Percentiles rank a stretch among this genome's conserved stretches.
Evolutionary conservation across 2,329 filamentous ascomycete species (phyloP).

Genomic region (Fusarium anthophilum): DNA sequence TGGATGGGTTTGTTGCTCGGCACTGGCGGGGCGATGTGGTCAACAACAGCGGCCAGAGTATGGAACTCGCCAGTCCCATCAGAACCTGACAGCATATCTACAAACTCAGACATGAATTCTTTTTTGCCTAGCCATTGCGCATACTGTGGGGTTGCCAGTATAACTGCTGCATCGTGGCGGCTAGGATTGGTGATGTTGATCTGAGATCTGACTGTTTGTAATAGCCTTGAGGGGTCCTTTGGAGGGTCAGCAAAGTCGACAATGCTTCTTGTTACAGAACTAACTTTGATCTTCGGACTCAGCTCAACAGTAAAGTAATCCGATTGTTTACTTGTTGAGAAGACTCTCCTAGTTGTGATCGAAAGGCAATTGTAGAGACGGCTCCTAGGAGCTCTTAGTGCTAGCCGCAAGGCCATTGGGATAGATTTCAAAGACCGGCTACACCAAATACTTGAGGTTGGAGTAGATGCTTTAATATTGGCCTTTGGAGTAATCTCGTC

Average conservation of each 20-base stretch:
- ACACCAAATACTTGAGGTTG: neutral
- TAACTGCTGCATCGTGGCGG: constrained; percentile 55
- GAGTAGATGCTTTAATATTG: neutral
- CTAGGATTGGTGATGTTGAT: constrained; percentile 42
- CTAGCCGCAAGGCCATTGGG: constrained; percentile 38
- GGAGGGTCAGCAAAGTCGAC: constrained; percentile 4
- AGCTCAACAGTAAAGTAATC: constrained; percentile 38
- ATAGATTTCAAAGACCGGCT: neutral
- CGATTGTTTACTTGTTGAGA: constrained; percentile 24
- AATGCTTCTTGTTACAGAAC: neutral
- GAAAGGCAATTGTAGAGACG: constrained; percentile 21
- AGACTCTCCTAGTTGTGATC: constrained; percentile 31
- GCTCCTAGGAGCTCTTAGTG: constrained; percentile 33
- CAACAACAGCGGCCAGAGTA: constrained; percentile 65
- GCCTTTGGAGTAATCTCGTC: neutral
- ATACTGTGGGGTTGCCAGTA: constrained; percentile 61
- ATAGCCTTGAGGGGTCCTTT: constrained; percentile 28
- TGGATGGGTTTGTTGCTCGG: constrained; percentile 45
- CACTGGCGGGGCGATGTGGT: constrained; percentile 57
- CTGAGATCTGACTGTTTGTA: constrained; percentile 32
- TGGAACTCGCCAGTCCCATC: constrained; percentile 52
- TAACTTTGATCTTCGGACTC: constrained; percentile 20
- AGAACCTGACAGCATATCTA: constrained; percentile 57
- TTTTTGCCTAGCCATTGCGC: constrained; percentile 59
- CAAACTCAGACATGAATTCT: constrained; percentile 54